A percentile compares a stretch with the other conserved stretches of the same genome.
Evolutionary conservation across 2,329 filamentous ascomycete genomes (phyloP).

Genomic region (Ascochyta lentis): DNA sequence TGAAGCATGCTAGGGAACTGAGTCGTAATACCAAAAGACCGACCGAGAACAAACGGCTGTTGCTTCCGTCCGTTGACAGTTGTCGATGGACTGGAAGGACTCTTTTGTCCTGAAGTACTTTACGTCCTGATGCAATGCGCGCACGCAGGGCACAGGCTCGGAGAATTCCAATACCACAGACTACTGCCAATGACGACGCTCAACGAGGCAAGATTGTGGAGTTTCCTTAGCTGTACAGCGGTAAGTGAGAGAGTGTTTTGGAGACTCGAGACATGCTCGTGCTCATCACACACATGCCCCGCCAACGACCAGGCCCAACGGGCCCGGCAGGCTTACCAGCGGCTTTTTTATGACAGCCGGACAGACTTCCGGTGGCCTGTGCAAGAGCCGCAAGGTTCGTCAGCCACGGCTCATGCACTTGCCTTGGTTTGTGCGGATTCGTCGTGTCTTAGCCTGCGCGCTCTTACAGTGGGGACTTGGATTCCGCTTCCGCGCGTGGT

Average conservation of each 20-base stretch:
- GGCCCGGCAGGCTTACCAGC: conserved; percentile 13
- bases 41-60: not conserved
- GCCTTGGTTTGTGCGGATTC: conserved; percentile 29
- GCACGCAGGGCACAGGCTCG: not conserved
- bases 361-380: conserved; percentile 25
- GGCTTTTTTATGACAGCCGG: conserved; percentile 22
- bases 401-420: conserved; percentile 28
- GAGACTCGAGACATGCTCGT: conserved; percentile 15
- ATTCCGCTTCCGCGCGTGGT: conserved; percentile 42
- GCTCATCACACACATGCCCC: conserved; percentile 25
- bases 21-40: not conserved
- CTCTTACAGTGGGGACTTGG: conserved; percentile 23
- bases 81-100: not conserved
- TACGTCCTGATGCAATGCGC: not conserved
- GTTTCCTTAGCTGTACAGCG: not conserved
- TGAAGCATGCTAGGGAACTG: not conserved
- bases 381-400: conserved; percentile 25
- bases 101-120: too few relatives aligned
- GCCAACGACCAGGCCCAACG: conserved; percentile 8
- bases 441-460: conserved; percentile 25
- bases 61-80: not conserved
- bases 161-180: not conserved
- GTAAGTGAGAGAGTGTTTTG: conserved; percentile 1
- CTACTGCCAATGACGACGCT: not conserved
- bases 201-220: not conserved